Evolutionary conservation across 1,284 basidiomycete genomes (phyloP), one percentile per base, ranked within the genome.

Genomic region (Coniferiporia weirii): DNA sequence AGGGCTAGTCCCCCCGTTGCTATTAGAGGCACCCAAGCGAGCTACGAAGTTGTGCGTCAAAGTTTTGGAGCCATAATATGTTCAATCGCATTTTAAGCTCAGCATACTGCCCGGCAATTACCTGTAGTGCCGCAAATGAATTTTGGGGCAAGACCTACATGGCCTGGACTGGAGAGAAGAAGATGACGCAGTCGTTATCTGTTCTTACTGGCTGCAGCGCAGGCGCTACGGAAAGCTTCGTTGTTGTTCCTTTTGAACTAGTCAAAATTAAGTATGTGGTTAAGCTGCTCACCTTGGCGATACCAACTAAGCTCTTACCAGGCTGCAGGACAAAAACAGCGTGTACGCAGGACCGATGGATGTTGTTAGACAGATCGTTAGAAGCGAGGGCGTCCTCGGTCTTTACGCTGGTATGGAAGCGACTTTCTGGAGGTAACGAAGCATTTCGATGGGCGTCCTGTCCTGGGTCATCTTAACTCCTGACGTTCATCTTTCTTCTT

Each of bases 21-120:
- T 98, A 70, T 78, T 99, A 57, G 96, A 99, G 75, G 97, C 97
- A 20, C 97, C 96, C 4, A 99, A 99, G 77, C 86, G 96, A 75
- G 96, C 96, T 17, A 90, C 95, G 62, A 99, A 99, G 81, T 99
- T 95, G 91, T 91, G 63, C 60, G 84, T 75, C 10, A 32, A 27
- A 27, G 51, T 22, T 38, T 20, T n/a, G n/a, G 43, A 50, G 19
- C 46, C 15, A 48, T 19, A 34, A 27, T 27, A 27, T 27, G 5
- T 27, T 27, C 27, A 27, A 27, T 27, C 27, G 27, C 27, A 27
- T 27, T 27, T 5, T 27, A 27, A 27, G 27, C 27, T 27, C 27
- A 27, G 27, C 27, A 27, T 27, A 27, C 27, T 27, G 27, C 2
- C 27, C 27, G 27, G 27, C 27, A 35, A 13, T 51, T 27, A 43